A percentile compares a stretch with the other conserved stretches of the same genome.
phyloP scores from a whole-genome alignment of 768 basidiomycete species.

The Paxillus involutus region DNA sequence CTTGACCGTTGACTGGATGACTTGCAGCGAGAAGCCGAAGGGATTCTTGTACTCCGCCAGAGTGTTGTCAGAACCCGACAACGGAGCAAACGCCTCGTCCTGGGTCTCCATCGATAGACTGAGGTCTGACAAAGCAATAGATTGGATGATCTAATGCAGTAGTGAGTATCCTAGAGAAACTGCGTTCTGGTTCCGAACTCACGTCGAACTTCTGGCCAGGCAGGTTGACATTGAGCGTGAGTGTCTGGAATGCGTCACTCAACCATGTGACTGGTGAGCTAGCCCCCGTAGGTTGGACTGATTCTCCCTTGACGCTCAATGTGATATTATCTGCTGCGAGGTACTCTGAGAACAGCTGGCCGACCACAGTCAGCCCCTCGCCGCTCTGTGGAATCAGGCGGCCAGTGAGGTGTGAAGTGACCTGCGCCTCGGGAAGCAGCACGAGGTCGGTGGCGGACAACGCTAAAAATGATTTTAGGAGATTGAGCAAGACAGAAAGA shows the following conservation, averaged over 20 bases:
- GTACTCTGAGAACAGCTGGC: conserved; percentile 65
- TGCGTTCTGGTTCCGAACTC: conserved; percentile 10
- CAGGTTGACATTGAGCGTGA: conserved; percentile 59
- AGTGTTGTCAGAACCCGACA: conserved; percentile 55
- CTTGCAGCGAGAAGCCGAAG: conserved; percentile 74
- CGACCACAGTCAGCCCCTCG: conserved; percentile 50
- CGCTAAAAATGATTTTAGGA: conserved; percentile 37
- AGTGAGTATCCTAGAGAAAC: not conserved
- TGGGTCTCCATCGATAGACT: conserved; percentile 49
- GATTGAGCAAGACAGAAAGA: not conserved
- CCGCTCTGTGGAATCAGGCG: conserved; percentile 64
- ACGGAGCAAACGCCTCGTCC: conserved; percentile 57
- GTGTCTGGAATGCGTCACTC: conserved; percentile 66
- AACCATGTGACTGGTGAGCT: conserved; percentile 58
- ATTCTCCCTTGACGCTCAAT: conserved; percentile 55
- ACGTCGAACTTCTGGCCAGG: conserved; percentile 60
- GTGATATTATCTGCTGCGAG: conserved; percentile 64
- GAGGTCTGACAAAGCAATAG: conserved; percentile 59
- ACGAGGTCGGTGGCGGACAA: conserved; percentile 49
- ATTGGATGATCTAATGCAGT: conserved; percentile 52
- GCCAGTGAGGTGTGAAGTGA: conserved; percentile 56
- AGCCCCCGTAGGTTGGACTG: conserved; percentile 58
- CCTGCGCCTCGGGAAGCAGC: conserved; percentile 48
- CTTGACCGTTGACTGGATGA: conserved; percentile 52
- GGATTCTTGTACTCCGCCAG: conserved; percentile 68